Conservation (phyloP, 2,329 filamentous ascomycete genomes). For the Cladosporium sp. region DNA sequence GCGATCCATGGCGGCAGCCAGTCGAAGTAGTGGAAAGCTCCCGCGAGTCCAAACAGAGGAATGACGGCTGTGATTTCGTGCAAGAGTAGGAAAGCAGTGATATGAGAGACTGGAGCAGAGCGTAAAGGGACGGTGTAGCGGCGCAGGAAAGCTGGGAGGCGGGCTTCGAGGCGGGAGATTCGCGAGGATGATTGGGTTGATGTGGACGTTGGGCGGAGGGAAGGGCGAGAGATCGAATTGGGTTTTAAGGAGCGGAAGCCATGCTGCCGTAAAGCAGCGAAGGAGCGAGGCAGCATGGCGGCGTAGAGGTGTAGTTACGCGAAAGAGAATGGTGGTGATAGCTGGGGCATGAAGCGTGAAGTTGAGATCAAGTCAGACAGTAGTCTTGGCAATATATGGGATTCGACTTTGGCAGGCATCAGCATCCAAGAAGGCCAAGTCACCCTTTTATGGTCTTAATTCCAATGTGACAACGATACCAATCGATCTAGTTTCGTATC, state of each 20-base stretch:
- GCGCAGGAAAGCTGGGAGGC: constrained; percentile 62
- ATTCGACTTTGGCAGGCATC: neutral
- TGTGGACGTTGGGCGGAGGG: neutral
- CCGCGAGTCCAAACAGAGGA: constrained; percentile 71
- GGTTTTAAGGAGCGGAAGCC: neutral
- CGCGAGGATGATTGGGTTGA: constrained; percentile 16
- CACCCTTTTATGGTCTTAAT: too few species aligned
- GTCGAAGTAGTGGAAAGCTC: constrained; percentile 72
- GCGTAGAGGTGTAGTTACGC: neutral
- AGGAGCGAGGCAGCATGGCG: constrained; percentile 4
- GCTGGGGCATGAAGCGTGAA: neutral
- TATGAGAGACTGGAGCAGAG: constrained; percentile 73
- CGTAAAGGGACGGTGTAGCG: constrained; percentile 67
- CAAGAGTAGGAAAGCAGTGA: constrained; percentile 80
- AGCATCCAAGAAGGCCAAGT: neutral
- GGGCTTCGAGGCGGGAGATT: constrained; percentile 35
- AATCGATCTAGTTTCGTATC: too few species aligned
- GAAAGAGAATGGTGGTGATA: neutral
- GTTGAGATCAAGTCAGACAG: neutral
- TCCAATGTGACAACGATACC: too few species aligned
- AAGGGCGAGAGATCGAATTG: neutral
- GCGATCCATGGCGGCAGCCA: constrained; percentile 61
- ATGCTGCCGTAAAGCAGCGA: neutral
- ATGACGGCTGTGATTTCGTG: constrained; percentile 88
- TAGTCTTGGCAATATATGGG: neutral